These are phyloP conservation scores for Hura crepitans DNA, from an alignment of 441 rosid genomes.

Conservation along the genomic window DNA sequence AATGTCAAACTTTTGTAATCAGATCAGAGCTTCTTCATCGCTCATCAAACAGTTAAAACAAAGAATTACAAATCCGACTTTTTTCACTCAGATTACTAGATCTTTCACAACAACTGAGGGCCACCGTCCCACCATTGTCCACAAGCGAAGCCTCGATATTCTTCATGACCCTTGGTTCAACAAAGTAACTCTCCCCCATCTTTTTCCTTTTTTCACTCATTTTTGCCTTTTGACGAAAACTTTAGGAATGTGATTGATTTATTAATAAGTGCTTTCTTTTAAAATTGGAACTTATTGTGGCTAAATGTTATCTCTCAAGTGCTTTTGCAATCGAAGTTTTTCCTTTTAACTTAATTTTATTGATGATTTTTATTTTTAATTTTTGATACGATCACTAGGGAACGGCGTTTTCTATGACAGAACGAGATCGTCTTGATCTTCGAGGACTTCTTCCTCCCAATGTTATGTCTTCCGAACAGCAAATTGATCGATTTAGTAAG, in stretches of 20 bases:
- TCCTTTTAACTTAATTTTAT: background rate
- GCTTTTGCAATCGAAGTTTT: background rate
- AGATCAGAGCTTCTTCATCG: slow-evolving; percentile 58
- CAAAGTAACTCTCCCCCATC: slow-evolving; percentile 41
- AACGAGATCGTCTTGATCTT: slow-evolving; percentile 91
- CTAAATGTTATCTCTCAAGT: background rate
- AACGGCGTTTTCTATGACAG: slow-evolving; percentile 92
- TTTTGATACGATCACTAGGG: slow-evolving; percentile 41
- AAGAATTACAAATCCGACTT: slow-evolving; percentile 24
- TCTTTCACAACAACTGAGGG: slow-evolving; percentile 86
- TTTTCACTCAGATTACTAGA: slow-evolving; percentile 32
- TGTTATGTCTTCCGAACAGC: slow-evolving; percentile 82
- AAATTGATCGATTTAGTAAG: slow-evolving; percentile 91
- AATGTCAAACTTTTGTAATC: slow-evolving; percentile 42
- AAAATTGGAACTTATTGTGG: too few relatives aligned
- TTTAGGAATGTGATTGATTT: background rate
- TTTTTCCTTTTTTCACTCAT: background rate
- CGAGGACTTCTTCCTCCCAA: slow-evolving; percentile 96
- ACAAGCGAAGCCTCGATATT: slow-evolving; percentile 93
- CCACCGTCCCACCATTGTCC: slow-evolving; percentile 83
- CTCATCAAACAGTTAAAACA: slow-evolving; percentile 46
- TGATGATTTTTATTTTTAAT: too few relatives aligned
- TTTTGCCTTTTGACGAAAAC: background rate
- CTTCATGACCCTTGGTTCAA: slow-evolving; percentile 99
- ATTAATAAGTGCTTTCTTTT: too few relatives aligned